Evolutionary conservation across 345 rosid species (phyloP).

Genomic region (Cardamine chenopodiifolia): DNA sequence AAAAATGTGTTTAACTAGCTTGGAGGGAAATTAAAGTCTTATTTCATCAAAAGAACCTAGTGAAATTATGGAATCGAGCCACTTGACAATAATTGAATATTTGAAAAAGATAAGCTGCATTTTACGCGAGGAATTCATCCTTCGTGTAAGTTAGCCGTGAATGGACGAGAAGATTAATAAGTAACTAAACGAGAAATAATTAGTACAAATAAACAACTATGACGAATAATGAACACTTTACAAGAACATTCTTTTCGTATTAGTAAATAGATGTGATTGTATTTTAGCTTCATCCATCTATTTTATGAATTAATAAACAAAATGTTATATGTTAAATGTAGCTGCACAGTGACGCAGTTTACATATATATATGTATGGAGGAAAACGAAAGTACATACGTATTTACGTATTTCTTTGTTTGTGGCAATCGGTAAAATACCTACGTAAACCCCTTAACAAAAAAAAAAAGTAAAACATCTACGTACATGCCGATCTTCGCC

Average conservation of each 20-base stretch:
- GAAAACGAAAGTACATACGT: not conserved
- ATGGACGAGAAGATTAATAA: not conserved
- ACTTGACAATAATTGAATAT: not conserved
- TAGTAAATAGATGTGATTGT: no score
- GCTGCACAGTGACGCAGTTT: not conserved
- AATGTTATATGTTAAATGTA: no score
- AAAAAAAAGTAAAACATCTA: no score
- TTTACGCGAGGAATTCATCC: no score
- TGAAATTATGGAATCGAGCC: not conserved
- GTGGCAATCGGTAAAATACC: not conserved
- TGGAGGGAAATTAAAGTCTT: not conserved
- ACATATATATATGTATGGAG: no score
- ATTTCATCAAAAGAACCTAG: constrained; percentile 1
- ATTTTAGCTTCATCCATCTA: not conserved
- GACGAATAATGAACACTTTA: not conserved
- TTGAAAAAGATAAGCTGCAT: not conserved
- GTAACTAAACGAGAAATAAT: not conserved
- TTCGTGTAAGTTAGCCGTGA: not conserved
- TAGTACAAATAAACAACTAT: not conserved
- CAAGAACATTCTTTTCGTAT: no score
- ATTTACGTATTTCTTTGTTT: not conserved
- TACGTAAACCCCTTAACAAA: no score
- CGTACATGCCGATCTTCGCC: not conserved
- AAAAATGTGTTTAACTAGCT: not conserved
- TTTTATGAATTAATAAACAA: not conserved